Percentiles rank a stretch among this genome's conserved stretches.
Conservation (phyloP, 352 stramenopile species). For the Pythium aquatile region DNA sequence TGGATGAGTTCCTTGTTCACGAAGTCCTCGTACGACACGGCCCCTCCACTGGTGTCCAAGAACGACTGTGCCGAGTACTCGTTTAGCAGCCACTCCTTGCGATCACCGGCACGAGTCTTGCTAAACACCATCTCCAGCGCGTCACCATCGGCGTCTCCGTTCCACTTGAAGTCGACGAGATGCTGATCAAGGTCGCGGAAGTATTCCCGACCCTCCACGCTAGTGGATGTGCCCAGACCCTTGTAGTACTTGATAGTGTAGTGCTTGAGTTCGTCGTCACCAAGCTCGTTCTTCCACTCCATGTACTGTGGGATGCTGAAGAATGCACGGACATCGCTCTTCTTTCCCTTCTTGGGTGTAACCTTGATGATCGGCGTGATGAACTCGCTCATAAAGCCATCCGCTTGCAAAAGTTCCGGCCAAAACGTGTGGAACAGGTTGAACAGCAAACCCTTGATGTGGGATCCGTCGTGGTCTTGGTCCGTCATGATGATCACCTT, state of each 20-base stretch:
- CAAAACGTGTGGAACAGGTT: conserved; percentile 99
- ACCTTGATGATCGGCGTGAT: conserved; percentile 99
- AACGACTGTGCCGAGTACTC: conserved; percentile 88
- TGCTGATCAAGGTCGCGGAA: conserved; percentile 96
- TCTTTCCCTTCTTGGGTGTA: conserved; percentile 76
- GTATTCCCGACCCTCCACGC: conserved; percentile 97
- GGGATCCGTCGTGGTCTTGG: conserved; percentile 98
- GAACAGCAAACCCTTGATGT: conserved; percentile 99
- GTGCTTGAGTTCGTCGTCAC: conserved; percentile 67
- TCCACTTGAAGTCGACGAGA: conserved; percentile 90
- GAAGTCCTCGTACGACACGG: conserved; percentile 95
- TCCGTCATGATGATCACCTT: conserved; percentile 99
- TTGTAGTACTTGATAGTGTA: conserved; percentile 99
- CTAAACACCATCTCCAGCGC: conserved; percentile 99
- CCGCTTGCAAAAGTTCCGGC: conserved; percentile 93
- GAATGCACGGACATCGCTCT: conserved; percentile 83
- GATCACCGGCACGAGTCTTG: conserved; percentile 95
- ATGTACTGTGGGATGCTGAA: conserved; percentile 98
- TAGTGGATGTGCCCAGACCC: conserved; percentile 98
- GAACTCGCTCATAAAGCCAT: conserved; percentile 98
- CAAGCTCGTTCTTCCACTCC: conserved; percentile 88
- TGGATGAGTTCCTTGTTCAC: conserved; percentile 99
- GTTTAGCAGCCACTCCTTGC: conserved; percentile 95
- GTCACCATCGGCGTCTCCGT: conserved; percentile 76
- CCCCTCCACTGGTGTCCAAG: conserved; percentile 90